Percentiles rank a stretch among this genome's conserved stretches.
Conservation (phyloP, 805 yeast genomes). For the Sugiyamaella valdiviana region DNA sequence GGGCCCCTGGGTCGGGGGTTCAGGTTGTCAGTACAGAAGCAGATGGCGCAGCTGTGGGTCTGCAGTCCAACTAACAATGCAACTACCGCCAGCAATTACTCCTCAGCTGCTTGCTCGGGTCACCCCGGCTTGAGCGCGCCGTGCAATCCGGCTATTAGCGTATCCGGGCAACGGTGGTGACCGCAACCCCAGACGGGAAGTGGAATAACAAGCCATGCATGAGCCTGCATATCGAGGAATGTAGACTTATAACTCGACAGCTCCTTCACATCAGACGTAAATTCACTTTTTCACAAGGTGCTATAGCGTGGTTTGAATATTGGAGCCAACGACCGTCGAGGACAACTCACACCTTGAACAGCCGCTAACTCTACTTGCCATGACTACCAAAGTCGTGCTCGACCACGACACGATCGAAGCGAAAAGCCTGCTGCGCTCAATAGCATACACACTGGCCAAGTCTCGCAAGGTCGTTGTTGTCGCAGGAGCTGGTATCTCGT, state of each 20-base stretch:
- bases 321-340: too few species aligned
- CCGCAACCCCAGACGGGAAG: neutral
- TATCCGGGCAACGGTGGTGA: neutral
- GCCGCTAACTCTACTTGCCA: too few species aligned
- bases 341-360: too few species aligned
- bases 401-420: conserved; percentile 20
- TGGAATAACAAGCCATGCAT: neutral
- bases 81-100: too few species aligned
- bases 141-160: neutral
- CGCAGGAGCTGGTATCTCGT: conserved; percentile 96
- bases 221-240: neutral
- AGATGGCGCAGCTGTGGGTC: too few species aligned
- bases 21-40: too few species aligned
- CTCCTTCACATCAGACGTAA: too few species aligned
- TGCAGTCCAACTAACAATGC: too few species aligned
- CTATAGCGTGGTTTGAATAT: too few species aligned
- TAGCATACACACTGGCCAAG: conserved; percentile 40
- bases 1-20: too few species aligned
- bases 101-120: neutral
- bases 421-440: conserved; percentile 13
- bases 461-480: conserved; percentile 56
- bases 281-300: too few species aligned
- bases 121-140: neutral
- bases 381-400: conserved; percentile 14
- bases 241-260: neutral